Conservation (phyloP, 2,329 filamentous ascomycete species). For the Cytospora leucostoma region DNA sequence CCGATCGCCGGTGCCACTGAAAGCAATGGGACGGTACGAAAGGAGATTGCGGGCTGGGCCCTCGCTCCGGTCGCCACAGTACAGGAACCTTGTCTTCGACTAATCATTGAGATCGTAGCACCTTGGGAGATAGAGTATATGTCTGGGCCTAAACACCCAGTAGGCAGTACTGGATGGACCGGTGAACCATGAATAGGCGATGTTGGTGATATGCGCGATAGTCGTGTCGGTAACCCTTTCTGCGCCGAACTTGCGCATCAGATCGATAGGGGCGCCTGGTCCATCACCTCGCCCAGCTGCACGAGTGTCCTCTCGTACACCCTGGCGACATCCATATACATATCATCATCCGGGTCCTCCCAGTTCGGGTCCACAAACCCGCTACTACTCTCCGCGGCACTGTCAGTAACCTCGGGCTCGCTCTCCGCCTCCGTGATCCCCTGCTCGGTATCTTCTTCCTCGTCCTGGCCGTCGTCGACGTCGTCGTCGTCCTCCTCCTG, state of each 20-base stretch:
- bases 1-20: no score
- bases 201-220: background rate
- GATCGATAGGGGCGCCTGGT: constrained; percentile 38
- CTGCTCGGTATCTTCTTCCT: constrained; percentile 29
- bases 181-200: background rate
- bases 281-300: constrained; percentile 69
- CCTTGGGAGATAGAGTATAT: no score
- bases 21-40: no score
- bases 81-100: no score
- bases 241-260: background rate
- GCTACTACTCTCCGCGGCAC: constrained; percentile 18
- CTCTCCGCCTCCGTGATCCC: constrained; percentile 29
- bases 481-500: constrained; percentile 49
- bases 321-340: constrained; percentile 70
- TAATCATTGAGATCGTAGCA: no score
- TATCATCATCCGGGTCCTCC: constrained; percentile 42
- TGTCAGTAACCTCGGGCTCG: constrained; percentile 37
- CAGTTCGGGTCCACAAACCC: constrained; percentile 35
- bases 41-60: no score
- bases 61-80: no score
- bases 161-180: background rate
- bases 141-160: background rate
- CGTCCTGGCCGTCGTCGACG: constrained; percentile 40
- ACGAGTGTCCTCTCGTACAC: constrained; percentile 82
- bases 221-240: background rate